Base-by-base conservation (phyloP, 1,284 basidiomycete genomes). In the Coniferiporia sulphurascens region DNA sequence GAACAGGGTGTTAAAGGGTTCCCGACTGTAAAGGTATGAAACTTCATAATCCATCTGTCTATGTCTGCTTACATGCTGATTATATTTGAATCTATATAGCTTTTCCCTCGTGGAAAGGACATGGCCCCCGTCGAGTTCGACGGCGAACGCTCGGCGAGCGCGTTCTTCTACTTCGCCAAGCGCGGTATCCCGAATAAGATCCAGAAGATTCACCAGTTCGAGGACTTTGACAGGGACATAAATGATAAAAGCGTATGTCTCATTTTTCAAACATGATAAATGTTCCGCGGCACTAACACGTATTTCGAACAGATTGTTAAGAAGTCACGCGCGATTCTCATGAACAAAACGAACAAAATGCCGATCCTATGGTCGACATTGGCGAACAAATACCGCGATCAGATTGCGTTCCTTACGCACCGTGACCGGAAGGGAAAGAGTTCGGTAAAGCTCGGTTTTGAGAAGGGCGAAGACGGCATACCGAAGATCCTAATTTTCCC, bases 1-100 rank as follows among this genome's bases (percentile, higher is more conserved):
- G 84, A 93, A 63, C 90, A 92, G 76, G 84, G 85, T n/a, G 82
- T 97, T 19, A 80, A 94, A 73, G 95, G 95, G 1, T 98, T 95
- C 80, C 95, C 95, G 1, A 97, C 95, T 3, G 78, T 95, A 71
- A 98, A 93, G 76, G 84, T 82, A 67, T 53, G 73, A 4, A 63
- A 21, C 44, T 46, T 9, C 38, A 35, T 41, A 38, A 35, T 41
- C 36, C 7, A 54, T 57, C 48, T 27, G 13, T 55, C 63, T 32
- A 12, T 55, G 49, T 27, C 27, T 27, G 27, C 38, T 48, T 45
- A 22, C 38, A n/a, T 19, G 27, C 27, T 27, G 5, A 27, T 27
- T 27, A 27, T 27, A 5, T 27, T 27, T 27, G 27, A 27, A 27
- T 5, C 58, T 38, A 34, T 56, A 15, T 64, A 90, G 83, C 74